These are phyloP conservation scores for Lactifluus piperatus DNA, from an alignment of 768 basidiomycete species.

Conservation along the genomic window DNA sequence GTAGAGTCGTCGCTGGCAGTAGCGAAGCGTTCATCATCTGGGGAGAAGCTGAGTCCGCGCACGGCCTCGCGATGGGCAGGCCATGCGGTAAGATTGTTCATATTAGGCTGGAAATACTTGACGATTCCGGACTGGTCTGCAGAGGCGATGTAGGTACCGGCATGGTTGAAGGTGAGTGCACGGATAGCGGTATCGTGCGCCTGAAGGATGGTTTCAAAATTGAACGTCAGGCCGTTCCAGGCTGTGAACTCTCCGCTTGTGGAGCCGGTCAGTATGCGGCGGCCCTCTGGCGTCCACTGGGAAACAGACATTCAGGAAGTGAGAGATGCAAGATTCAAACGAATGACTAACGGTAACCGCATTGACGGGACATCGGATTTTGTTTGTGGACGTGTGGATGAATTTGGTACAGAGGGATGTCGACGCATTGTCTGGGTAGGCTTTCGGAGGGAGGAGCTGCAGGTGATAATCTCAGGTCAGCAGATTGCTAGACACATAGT, in stretches of 20 bases:
- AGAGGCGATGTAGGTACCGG: conserved; percentile 87
- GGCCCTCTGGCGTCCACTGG: conserved; percentile 98
- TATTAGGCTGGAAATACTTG: conserved; percentile 98
- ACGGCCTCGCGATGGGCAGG: conserved; percentile 95
- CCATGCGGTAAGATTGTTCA: conserved; percentile 97
- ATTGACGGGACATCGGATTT: conserved; percentile 95
- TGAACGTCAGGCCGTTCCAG: conserved; percentile 99
- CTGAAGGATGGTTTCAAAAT: conserved; percentile 99
- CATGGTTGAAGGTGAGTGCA: conserved; percentile 82
- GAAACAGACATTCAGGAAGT: neutral
- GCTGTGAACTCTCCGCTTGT: conserved; percentile 97
- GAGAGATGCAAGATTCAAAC: neutral
- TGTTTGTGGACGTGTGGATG: conserved; percentile 97
- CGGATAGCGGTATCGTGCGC: conserved; percentile 95
- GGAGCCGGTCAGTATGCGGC: conserved; percentile 89
- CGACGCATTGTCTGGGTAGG: conserved; percentile 84
- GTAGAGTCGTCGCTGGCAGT: conserved; percentile 95
- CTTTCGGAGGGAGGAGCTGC: conserved; percentile 89
- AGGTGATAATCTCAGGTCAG: conserved; percentile 16
- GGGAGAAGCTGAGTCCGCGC: conserved; percentile 84
- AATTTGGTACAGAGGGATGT: conserved; percentile 96
- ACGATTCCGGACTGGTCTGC: conserved; percentile 90
- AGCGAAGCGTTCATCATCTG: conserved; percentile 85
- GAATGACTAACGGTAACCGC: conserved; percentile 70
- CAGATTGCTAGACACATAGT: conserved; percentile 1